Percentiles rank a stretch among this genome's conserved stretches.
Conservation (phyloP, 192 early-diverging fungal genomes). For the Mortierella claussenii region DNA sequence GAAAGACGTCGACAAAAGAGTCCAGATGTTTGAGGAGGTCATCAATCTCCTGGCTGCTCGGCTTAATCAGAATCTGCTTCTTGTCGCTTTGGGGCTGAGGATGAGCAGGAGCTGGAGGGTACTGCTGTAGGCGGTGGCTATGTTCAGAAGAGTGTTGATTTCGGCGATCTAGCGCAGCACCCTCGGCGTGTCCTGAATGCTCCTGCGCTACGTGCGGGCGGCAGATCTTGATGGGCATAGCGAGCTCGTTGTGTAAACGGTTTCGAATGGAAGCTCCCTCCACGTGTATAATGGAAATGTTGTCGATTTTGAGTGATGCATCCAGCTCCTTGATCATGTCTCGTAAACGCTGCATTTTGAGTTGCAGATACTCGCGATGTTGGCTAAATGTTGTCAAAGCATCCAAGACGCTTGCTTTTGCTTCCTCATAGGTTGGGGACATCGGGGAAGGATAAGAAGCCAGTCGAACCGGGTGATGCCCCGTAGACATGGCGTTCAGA, state of each 20-base stretch:
- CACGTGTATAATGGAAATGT: conserved; percentile 26
- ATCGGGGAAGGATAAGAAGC: conserved; percentile 45
- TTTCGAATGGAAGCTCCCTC: conserved; percentile 16
- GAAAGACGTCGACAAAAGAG: conserved; percentile 27
- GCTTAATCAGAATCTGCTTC: neutral
- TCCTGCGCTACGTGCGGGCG: neutral
- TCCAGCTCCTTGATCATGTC: conserved; percentile 19
- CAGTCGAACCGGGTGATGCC: conserved; percentile 26
- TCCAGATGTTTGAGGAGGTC: conserved; percentile 19
- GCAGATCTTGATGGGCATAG: conserved; percentile 2
- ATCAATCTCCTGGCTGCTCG: conserved; percentile 9
- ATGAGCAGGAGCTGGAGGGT: neutral
- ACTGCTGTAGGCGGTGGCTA: too few species aligned
- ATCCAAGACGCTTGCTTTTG: conserved; percentile 7
- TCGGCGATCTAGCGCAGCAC: neutral
- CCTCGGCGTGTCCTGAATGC: neutral
- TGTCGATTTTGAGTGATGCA: conserved; percentile 5
- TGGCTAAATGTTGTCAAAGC: neutral
- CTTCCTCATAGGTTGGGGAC: conserved; percentile 21
- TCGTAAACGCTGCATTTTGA: conserved; percentile 25
- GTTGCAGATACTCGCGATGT: conserved; percentile 2
- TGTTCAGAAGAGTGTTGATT: neutral
- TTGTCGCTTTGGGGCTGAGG: neutral
- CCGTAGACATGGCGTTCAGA: conserved; percentile 45
- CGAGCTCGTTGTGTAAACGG: conserved; percentile 26